These are phyloP conservation scores for Wickerhamiella slavikovae DNA, from an alignment of 805 yeast genomes.

Conservation along the genomic window DNA sequence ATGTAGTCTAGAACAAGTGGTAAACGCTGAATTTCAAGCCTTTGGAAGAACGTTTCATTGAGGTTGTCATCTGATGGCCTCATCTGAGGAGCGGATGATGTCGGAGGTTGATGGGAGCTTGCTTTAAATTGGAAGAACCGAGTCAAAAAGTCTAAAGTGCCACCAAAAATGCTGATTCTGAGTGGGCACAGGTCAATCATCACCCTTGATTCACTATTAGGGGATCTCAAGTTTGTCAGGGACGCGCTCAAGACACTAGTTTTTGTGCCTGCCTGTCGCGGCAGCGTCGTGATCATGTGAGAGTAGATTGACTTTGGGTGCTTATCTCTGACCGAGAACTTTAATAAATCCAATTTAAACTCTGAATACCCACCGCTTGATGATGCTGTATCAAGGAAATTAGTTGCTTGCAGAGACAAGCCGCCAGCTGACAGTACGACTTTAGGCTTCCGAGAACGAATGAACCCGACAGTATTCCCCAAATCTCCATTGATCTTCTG, in stretches of 20 bases:
- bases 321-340: constrained; percentile 49
- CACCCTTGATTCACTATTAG: too few relatives aligned
- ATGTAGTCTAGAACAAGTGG: constrained; percentile 67
- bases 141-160: constrained; percentile 64
- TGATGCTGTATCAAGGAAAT: constrained; percentile 11
- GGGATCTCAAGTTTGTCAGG: too few relatives aligned
- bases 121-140: constrained; percentile 72
- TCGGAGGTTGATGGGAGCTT: constrained; percentile 7
- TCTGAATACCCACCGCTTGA: constrained; percentile 19
- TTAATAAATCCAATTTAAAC: constrained; percentile 28
- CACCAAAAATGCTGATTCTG: constrained; percentile 78
- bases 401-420: not conserved
- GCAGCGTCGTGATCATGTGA: not conserved
- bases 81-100: not conserved
- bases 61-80: not conserved
- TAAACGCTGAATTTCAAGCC: constrained; percentile 28
- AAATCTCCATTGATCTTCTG: constrained; percentile 33
- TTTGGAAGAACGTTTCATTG: constrained; percentile 31
- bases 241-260: constrained; percentile 1
- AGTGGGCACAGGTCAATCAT: constrained; percentile 37
- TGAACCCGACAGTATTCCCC: constrained; percentile 12
- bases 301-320: constrained; percentile 39
- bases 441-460: not conserved
- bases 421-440: too few relatives aligned
- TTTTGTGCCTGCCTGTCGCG: constrained; percentile 4